A percentile compares a stretch with the other conserved stretches of the same genome.
Evolutionary conservation across 192 early-diverging fungal species (phyloP).

Genomic region (Radiomyces spectabilis): DNA sequence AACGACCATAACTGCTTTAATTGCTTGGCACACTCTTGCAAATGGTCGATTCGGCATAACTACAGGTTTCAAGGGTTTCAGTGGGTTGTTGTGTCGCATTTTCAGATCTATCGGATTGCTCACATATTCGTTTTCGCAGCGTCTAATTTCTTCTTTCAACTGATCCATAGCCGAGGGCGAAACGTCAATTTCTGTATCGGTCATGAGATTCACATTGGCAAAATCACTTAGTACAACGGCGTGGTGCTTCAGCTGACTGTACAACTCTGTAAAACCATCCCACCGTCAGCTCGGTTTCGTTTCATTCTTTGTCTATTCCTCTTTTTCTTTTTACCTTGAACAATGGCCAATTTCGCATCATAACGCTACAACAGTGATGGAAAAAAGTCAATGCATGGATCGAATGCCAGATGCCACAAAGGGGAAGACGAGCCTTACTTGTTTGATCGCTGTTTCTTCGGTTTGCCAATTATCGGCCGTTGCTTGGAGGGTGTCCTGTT

Average conservation of each 20-base stretch:
- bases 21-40: too few species aligned
- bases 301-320: background rate
- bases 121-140: slow-evolving; percentile 23
- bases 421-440: background rate
- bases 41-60: too few species aligned
- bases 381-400: background rate
- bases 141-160: slow-evolving; percentile 20
- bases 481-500: background rate
- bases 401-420: too few species aligned
- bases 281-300: background rate
- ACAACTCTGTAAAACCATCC: slow-evolving; percentile 3
- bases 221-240: slow-evolving; percentile 2
- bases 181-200: slow-evolving; percentile 9
- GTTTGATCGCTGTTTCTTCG: background rate
- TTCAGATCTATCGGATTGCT: background rate
- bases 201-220: slow-evolving; percentile 7
- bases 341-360: slow-evolving; percentile 1
- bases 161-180: slow-evolving; percentile 8
- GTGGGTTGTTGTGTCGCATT: too few species aligned
- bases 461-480: too few species aligned
- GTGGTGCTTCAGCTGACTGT: slow-evolving; percentile 8
- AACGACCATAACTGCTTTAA: background rate
- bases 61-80: too few species aligned
- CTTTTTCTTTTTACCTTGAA: slow-evolving; percentile 2
- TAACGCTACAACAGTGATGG: slow-evolving; percentile 3